Evolutionary conservation across 2,329 filamentous ascomycete species (phyloP).

Genomic region (Scedosporium minutisporum): DNA sequence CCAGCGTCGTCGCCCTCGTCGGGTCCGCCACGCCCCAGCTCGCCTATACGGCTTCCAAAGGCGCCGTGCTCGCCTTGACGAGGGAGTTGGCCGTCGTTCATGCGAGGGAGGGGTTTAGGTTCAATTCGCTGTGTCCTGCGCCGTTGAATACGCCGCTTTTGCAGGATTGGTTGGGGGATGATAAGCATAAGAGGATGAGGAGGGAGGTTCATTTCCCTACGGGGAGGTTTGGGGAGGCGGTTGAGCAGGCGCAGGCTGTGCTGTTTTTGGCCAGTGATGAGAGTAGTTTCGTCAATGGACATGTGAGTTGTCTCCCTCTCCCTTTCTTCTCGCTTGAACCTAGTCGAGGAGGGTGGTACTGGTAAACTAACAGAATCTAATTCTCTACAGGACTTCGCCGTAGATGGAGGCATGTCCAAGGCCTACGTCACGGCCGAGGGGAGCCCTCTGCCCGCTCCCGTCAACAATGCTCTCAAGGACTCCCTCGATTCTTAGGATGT

Average conservation of each 20-base stretch:
- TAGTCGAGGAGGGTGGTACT: not conserved
- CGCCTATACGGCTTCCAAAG: constrained; percentile 90
- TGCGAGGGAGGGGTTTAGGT: constrained; percentile 77
- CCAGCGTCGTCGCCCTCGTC: constrained; percentile 78
- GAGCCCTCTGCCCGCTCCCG: constrained; percentile 32
- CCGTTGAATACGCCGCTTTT: constrained; percentile 79
- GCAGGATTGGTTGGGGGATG: constrained; percentile 68
- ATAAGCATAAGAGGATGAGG: constrained; percentile 57
- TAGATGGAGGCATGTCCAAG: constrained; percentile 63
- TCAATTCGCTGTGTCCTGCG: constrained; percentile 84
- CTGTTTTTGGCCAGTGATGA: constrained; percentile 68
- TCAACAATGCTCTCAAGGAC: constrained; percentile 48
- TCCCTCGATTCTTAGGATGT: constrained; percentile 2
- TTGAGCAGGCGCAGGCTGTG: constrained; percentile 68
- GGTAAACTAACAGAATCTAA: not conserved
- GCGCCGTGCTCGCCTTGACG: constrained; percentile 81
- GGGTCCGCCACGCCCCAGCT: constrained; percentile 81
- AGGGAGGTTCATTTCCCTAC: constrained; percentile 68
- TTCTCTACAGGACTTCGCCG: constrained; percentile 48
- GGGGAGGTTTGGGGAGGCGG: constrained; percentile 66
- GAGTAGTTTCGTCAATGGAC: constrained; percentile 64
- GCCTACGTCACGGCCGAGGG: constrained; percentile 23
- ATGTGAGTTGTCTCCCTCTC: constrained; percentile 1
- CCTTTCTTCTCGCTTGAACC: not conserved
- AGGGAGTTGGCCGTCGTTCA: constrained; percentile 87